Evolutionary conservation across 2,329 filamentous ascomycete species (phyloP).

Genomic region (Fusarium mangiferae): DNA sequence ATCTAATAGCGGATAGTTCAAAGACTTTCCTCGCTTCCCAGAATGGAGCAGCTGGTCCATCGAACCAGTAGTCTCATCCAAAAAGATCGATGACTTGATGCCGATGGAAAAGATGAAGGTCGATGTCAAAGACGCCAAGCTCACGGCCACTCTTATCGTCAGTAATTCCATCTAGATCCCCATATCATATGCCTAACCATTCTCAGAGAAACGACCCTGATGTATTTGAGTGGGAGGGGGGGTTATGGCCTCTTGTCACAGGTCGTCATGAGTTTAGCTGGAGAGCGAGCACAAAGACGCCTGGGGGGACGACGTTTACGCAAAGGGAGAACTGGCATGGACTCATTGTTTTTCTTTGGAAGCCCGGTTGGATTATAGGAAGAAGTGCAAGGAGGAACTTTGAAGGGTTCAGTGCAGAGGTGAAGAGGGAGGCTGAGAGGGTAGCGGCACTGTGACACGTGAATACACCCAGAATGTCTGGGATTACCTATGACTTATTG

Average conservation of each 20-base stretch:
- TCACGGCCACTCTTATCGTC: slow-evolving; percentile 1
- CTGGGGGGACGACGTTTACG: not conserved
- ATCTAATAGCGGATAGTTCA: not conserved
- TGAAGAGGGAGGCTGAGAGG: slow-evolving; percentile 16
- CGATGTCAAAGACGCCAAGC: not conserved
- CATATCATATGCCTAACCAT: rapidly evolving
- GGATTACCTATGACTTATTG: too few species aligned
- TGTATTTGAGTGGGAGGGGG: slow-evolving; percentile 1
- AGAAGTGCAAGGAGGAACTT: not conserved
- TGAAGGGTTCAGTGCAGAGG: not conserved
- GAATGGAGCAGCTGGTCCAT: slow-evolving; percentile 19
- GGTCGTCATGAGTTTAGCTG: slow-evolving; percentile 15
- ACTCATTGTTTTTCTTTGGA: slow-evolving; percentile 3
- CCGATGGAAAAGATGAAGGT: slow-evolving; percentile 6
- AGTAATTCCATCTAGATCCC: rapidly evolving
- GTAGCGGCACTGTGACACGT: rapidly evolving
- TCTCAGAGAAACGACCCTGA: not conserved
- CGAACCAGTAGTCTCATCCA: not conserved
- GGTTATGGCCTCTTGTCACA: not conserved
- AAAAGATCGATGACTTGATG: not conserved
- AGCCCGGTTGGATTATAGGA: not conserved
- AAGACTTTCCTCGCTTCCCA: not conserved
- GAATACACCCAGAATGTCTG: not conserved
- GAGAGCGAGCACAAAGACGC: slow-evolving; percentile 8
- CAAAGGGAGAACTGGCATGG: slow-evolving; percentile 9